These are phyloP conservation scores for Aspergillus hiratsukae DNA, from an alignment of 2,329 filamentous ascomycete genomes.

Conservation along the genomic window DNA sequence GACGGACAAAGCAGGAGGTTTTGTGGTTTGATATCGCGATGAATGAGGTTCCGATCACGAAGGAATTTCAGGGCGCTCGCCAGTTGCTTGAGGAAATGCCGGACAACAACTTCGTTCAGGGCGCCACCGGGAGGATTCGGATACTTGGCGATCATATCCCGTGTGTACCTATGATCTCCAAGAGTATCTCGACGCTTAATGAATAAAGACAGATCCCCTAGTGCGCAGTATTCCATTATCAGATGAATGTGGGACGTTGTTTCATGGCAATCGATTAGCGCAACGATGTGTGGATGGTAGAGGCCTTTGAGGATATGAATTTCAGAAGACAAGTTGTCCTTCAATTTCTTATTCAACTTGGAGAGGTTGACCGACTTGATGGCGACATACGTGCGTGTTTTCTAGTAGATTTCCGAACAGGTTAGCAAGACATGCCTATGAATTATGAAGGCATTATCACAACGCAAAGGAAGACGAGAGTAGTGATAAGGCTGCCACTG, in stretches of 20 bases:
- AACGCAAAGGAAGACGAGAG: background rate
- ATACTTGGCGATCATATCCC: conserved; percentile 90
- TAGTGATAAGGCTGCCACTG: background rate
- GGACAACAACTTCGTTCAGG: conserved; percentile 92
- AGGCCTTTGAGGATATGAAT: conserved; percentile 92
- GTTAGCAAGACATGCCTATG: conserved; percentile 9
- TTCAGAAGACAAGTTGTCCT: conserved; percentile 91
- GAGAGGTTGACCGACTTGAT: conserved; percentile 93
- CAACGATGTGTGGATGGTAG: conserved; percentile 94
- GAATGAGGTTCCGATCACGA: conserved; percentile 78
- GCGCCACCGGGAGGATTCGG: conserved; percentile 77
- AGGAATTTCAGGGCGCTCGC: conserved; percentile 88
- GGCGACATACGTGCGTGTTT: conserved; percentile 75
- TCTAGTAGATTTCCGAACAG: conserved; percentile 45
- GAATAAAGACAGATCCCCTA: conserved; percentile 90
- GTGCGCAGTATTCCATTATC: conserved; percentile 97
- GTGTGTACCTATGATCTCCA: conserved; percentile 71
- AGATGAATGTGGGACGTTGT: conserved; percentile 85
- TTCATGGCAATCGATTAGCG: conserved; percentile 90
- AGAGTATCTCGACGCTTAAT: conserved; percentile 90
- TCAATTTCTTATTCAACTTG: conserved; percentile 91
- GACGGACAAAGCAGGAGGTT: conserved; percentile 89
- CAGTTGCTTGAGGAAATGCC: conserved; percentile 94
- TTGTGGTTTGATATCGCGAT: conserved; percentile 96
- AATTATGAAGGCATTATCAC: background rate